phyloP scores from a whole-genome alignment of 148 eudicot species.

The Rhododendron molle region DNA sequence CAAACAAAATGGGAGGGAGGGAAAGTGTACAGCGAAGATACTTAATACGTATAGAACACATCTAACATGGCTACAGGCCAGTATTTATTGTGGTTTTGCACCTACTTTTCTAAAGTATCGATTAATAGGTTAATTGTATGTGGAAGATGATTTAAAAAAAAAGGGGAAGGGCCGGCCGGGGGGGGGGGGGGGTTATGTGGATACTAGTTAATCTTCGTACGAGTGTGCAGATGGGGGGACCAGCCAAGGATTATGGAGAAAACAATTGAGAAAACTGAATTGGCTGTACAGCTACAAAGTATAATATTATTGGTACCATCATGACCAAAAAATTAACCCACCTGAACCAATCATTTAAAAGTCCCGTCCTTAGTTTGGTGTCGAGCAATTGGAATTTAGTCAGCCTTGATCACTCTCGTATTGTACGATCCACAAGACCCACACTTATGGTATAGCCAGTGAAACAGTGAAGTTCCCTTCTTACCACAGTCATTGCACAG shows the following conservation, averaged over 20 bases:
- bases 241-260: not conserved
- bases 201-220: not conserved
- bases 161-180: no score
- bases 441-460: slow-evolving; percentile 98
- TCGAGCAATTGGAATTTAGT: slow-evolving; percentile 39
- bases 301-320: not conserved
- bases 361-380: slow-evolving; percentile 7
- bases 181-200: not conserved
- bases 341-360: not conserved
- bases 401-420: slow-evolving; percentile 76
- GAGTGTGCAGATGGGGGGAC: not conserved
- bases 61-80: not conserved
- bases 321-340: not conserved
- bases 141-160: not conserved
- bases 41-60: not conserved
- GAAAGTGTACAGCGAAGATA: not conserved
- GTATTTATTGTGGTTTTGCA: not conserved
- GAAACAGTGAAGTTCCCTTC: slow-evolving; percentile 78
- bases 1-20: not conserved
- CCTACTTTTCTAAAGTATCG: not conserved
- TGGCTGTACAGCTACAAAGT: not conserved
- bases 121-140: not conserved
- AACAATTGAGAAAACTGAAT: not conserved
- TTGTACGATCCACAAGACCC: slow-evolving; percentile 89
- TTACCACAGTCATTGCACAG: slow-evolving; percentile 90